Percentiles rank a stretch among this genome's conserved stretches.
Conservation (phyloP, 352 stramenopile genomes). For the Globisporangium splendens region DNA sequence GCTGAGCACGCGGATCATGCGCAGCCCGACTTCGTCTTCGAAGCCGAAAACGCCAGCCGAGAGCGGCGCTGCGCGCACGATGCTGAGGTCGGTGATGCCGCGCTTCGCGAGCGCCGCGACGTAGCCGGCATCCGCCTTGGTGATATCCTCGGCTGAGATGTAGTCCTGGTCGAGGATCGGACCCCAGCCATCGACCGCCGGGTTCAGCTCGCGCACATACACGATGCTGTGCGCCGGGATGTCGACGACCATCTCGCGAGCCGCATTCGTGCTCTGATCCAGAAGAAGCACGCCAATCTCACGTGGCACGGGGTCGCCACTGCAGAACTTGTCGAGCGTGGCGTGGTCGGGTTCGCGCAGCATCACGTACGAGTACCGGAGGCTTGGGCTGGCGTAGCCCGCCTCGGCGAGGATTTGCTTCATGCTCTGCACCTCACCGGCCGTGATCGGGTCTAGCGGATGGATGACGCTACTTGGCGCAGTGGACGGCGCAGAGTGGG, state of each 20-base stretch:
- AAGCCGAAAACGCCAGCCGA: constrained; percentile 42
- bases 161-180: constrained; percentile 49
- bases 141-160: constrained; percentile 33
- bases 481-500: not conserved
- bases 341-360: constrained; percentile 44
- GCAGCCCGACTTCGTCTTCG: constrained; percentile 30
- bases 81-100: constrained; percentile 40
- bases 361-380: constrained; percentile 54
- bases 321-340: constrained; percentile 32
- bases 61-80: constrained; percentile 36
- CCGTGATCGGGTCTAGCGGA: constrained; percentile 43
- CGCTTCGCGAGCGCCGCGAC: constrained; percentile 34
- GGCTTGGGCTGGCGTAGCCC: constrained; percentile 26
- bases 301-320: constrained; percentile 30
- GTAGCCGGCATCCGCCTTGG: constrained; percentile 39
- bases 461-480: constrained; percentile 16
- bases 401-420: constrained; percentile 41
- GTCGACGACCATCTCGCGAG: constrained; percentile 38
- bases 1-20: constrained; percentile 49
- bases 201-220: constrained; percentile 28
- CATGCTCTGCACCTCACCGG: constrained; percentile 34
- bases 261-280: constrained; percentile 29
- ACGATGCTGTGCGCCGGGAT: constrained; percentile 27
- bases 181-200: constrained; percentile 39
- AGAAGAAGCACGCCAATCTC: constrained; percentile 41